Evolutionary conservation across 768 basidiomycete genomes (phyloP).

Genomic region (Lentinula edodes): DNA sequence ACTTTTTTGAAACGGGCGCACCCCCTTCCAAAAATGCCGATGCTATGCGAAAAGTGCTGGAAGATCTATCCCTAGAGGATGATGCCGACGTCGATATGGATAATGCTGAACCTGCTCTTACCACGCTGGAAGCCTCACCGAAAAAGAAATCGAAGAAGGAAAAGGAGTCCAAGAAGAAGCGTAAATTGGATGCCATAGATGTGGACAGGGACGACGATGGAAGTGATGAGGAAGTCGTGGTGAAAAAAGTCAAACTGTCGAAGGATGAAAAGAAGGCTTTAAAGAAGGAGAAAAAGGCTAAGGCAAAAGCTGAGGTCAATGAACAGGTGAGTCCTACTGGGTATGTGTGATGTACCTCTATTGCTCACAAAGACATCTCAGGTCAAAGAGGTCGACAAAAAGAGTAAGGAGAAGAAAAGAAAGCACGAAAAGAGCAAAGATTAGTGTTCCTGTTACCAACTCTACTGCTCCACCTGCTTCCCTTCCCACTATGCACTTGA

Average conservation of each 20-base stretch:
- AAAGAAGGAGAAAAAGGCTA: constrained; percentile 71
- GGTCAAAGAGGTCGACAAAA: constrained; percentile 28
- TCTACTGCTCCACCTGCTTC: neutral
- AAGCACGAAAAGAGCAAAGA: constrained; percentile 2
- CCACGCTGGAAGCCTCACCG: constrained; percentile 52
- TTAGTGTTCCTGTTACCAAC: neutral
- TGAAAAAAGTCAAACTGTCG: constrained; percentile 71
- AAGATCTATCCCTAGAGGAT: constrained; percentile 67
- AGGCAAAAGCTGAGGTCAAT: constrained; percentile 45
- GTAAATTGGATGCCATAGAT: constrained; percentile 63
- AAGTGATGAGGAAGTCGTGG: constrained; percentile 41
- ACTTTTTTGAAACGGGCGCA: constrained; percentile 89
- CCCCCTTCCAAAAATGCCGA: constrained; percentile 90
- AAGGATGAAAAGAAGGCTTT: constrained; percentile 86
- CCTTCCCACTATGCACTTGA: too few species aligned
- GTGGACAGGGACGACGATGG: constrained; percentile 42
- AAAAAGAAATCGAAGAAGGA: constrained; percentile 45
- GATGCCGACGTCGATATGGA: constrained; percentile 40
- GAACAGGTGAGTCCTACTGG: constrained; percentile 8
- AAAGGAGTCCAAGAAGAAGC: constrained; percentile 48
- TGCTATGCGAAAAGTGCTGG: constrained; percentile 84
- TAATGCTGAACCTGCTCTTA: constrained; percentile 48
- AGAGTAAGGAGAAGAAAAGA: constrained; percentile 26
- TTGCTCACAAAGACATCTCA: constrained; percentile 9
- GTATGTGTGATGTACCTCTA: neutral